These are phyloP conservation scores for Mariannaea sp. DNA, from an alignment of 2,329 filamentous ascomycete genomes.

Conservation along the genomic window DNA sequence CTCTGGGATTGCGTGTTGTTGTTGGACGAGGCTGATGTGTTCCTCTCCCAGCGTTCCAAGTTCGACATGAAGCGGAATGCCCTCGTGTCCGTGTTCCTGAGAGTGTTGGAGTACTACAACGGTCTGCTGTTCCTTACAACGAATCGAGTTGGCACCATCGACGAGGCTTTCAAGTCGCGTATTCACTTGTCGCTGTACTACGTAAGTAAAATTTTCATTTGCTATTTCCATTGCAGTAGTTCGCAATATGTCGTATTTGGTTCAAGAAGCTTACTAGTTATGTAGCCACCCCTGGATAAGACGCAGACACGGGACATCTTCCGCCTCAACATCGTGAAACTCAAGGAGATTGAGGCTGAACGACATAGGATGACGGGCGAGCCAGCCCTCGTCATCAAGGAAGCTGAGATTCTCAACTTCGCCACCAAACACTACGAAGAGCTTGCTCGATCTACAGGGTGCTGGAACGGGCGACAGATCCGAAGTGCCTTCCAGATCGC, in stretches of 20 bases:
- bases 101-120: conserved; percentile 53
- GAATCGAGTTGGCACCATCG: conserved; percentile 54
- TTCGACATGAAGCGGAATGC: conserved; percentile 43
- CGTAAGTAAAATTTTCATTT: conserved; percentile 12
- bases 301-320: conserved; percentile 48
- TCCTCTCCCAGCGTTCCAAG: conserved; percentile 39
- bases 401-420: conserved; percentile 44
- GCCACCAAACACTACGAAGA: conserved; percentile 43
- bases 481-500: conserved; percentile 46
- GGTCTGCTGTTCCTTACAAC: conserved; percentile 57
- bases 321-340: conserved; percentile 46
- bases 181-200: conserved; percentile 53
- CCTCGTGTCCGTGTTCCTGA: conserved; percentile 51
- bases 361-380: conserved; percentile 44
- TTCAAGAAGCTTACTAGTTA: neutral
- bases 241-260: too few species aligned
- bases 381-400: conserved; percentile 41
- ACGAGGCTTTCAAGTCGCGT: conserved; percentile 55
- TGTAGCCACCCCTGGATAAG: conserved; percentile 44
- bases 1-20: conserved; percentile 47
- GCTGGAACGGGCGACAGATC: conserved; percentile 48
- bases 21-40: conserved; percentile 46
- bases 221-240: neutral
- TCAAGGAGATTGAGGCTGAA: conserved; percentile 44
- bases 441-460: conserved; percentile 34